Evolutionary conservation across 2,329 filamentous ascomycete species (phyloP).

Genomic region (Aspergillus terreus): DNA sequence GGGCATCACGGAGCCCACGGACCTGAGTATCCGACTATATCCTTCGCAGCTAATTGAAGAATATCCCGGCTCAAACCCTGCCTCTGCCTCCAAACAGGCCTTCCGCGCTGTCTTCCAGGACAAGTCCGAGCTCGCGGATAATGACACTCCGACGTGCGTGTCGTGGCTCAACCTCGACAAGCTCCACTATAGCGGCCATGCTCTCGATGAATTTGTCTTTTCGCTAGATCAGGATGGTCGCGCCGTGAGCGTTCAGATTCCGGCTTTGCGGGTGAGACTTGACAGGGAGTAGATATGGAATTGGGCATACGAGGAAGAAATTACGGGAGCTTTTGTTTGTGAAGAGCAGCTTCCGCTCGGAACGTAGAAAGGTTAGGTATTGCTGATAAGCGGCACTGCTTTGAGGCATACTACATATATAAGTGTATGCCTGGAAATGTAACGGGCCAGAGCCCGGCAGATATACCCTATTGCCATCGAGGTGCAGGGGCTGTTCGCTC

Average conservation of each 20-base stretch:
- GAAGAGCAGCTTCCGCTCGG: no score
- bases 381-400: no score
- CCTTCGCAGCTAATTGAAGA: conserved; percentile 3
- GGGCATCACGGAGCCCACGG: not conserved
- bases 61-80: not conserved
- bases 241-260: conserved; percentile 18
- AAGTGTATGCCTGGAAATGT: no score
- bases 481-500: no score
- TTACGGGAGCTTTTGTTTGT: no score
- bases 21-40: conserved; percentile 5
- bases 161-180: conserved; percentile 24
- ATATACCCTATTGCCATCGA: no score
- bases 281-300: not conserved
- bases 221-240: conserved; percentile 14
- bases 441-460: no score
- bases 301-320: no score
- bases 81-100: conserved; percentile 8
- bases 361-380: no score
- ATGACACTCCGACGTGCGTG: conserved; percentile 23
- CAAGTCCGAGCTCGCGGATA: conserved; percentile 20
- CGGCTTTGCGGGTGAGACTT: not conserved
- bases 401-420: no score
- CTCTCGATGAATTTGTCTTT: conserved; percentile 25
- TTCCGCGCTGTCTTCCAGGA: conserved; percentile 20
- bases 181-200: conserved; percentile 14